A percentile compares a stretch with the other conserved stretches of the same genome.
Evolutionary conservation across 1,284 basidiomycete genomes (phyloP).

Genomic region (Melanopsichium pennsylvanicum): DNA sequence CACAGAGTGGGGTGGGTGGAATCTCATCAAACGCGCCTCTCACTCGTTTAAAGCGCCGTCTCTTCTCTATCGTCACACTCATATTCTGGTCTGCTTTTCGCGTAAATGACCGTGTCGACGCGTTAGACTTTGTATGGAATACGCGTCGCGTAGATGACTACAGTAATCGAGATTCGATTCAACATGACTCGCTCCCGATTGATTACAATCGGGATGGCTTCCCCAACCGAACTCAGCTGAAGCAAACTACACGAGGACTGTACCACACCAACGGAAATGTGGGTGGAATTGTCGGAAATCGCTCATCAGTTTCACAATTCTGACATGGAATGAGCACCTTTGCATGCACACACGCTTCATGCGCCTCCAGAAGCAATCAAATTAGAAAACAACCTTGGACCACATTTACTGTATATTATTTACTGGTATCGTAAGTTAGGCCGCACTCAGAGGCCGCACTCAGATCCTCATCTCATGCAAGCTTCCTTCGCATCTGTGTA

Average conservation of each 20-base stretch:
- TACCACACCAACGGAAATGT: no score
- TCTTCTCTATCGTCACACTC: constrained; percentile 11
- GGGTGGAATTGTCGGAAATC: not conserved
- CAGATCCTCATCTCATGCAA: no score
- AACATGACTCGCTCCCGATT: no score
- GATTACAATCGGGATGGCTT: not conserved
- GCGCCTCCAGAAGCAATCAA: no score
- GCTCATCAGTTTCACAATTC: not conserved
- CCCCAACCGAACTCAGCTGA: not conserved
- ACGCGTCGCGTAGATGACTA: constrained; percentile 36
- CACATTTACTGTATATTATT: no score
- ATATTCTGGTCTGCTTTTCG: constrained; percentile 4
- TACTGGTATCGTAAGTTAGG: no score
- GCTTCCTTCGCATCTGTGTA: no score
- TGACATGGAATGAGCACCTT: no score
- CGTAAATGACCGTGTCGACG: constrained; percentile 16
- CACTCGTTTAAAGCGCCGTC: not conserved
- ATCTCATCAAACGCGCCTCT: constrained; percentile 23
- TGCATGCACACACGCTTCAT: no score
- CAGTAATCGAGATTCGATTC: no score
- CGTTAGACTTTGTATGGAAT: not conserved
- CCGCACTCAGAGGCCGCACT: no score
- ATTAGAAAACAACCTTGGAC: no score
- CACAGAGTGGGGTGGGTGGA: constrained; percentile 8
- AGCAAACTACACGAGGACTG: not conserved